Conservation (phyloP, 2,329 filamentous ascomycete species). For the Penicillium concentricum region DNA sequence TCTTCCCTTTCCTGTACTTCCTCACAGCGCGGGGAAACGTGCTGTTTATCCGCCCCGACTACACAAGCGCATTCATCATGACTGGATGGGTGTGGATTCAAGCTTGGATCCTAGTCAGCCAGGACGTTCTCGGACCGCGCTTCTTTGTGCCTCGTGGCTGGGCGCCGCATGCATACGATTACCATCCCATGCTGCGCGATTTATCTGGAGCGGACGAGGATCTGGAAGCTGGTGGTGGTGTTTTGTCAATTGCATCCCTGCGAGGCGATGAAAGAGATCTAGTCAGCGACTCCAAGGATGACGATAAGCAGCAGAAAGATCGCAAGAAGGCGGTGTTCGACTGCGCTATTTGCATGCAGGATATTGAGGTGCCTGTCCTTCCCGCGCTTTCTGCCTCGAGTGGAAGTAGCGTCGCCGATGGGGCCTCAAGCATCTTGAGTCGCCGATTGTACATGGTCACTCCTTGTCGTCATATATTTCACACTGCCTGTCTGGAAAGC, state of each 20-base stretch:
- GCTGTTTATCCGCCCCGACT: constrained; percentile 71
- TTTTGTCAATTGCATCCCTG: constrained; percentile 72
- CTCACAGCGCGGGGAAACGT: constrained; percentile 77
- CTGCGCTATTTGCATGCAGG: constrained; percentile 92
- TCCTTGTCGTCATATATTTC: constrained; percentile 93
- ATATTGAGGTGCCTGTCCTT: constrained; percentile 83
- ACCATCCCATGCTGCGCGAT: constrained; percentile 78
- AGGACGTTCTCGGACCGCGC: constrained; percentile 84
- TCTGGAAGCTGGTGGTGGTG: constrained; percentile 70
- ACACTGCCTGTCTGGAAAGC: constrained; percentile 84
- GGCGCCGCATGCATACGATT: constrained; percentile 74
- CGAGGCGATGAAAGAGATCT: constrained; percentile 47
- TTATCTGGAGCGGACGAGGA: constrained; percentile 61
- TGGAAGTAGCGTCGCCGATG: constrained; percentile 42
- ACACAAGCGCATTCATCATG: constrained; percentile 62
- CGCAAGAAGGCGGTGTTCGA: constrained; percentile 68
- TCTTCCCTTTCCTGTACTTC: constrained; percentile 82
- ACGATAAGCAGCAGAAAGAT: constrained; percentile 44
- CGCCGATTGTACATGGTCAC: constrained; percentile 93
- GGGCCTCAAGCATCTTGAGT: constrained; percentile 66
- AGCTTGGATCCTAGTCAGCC: constrained; percentile 71
- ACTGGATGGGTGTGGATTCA: constrained; percentile 85
- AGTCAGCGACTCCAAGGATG: constrained; percentile 38
- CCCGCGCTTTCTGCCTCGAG: constrained; percentile 51
- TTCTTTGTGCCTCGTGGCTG: constrained; percentile 73